Evolutionary conservation across 495 filamentous ascomycete species (phyloP), one percentile per base, ranked within the genome.

Genomic region (Jackrogersella minutella): DNA sequence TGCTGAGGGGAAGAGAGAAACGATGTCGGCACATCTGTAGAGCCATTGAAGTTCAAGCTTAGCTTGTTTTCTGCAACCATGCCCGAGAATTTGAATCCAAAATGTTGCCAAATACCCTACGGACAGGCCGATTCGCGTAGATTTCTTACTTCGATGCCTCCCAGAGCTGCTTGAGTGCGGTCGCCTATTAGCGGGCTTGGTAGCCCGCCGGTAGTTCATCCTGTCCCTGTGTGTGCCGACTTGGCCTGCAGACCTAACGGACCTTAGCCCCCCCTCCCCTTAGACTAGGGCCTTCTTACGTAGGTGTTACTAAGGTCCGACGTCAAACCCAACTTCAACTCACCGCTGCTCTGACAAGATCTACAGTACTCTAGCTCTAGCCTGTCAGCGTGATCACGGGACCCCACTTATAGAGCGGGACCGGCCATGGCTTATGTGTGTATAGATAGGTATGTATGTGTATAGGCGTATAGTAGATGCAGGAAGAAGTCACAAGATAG

Each of bases 271-370:
- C 55, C 14, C 40, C 26, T 30, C 26, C 26, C 26, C 26, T 30
- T 30, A 7, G 26, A 30, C 26, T 7, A n/a, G n/a, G n/a, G n/a
- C n/a, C n/a, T n/a, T n/a, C n/a, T n/a, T n/a, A n/a, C n/a, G n/a
- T n/a, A n/a, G n/a, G n/a, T 30, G 26, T 3, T 7, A 3, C 26
- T 37, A 6, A 14, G 51, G 21, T 36, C 46, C n/a, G 39, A 21
- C 46, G 16, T 52, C 34, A 11, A 34, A 36, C 41, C 16, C 37
- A 10, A n/a, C 37, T n/a, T 16, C 31, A 39, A 46, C 49, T 62
- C 52, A 64, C 61, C 61, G 52, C 61, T 49, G 61, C 61, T 64
- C 61, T 64, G 34, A 57, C 61, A 49, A 30, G 60, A 63, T 63
- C 60, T 37, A 49, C 60, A 56, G 34, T 6, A 28, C 34, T 30